Base-by-base conservation (phyloP, 2,329 filamentous ascomycete genomes). In the Zopfia rhizophila region DNA sequence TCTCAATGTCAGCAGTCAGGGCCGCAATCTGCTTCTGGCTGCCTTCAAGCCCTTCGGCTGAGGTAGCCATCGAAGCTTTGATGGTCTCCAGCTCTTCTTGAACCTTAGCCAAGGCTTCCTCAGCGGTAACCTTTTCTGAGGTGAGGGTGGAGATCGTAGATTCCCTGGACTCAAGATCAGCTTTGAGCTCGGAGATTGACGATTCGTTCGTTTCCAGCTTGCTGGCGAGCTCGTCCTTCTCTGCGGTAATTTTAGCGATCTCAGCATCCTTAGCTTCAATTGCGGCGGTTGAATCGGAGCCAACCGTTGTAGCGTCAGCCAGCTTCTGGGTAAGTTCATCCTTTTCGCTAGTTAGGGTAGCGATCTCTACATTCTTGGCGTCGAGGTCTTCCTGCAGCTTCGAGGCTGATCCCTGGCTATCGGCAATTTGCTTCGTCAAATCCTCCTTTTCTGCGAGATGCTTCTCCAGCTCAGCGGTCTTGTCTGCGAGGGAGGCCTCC, bases 281-380 rank as follows among this genome's bases (percentile, higher is more conserved):
- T 19, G 32, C 23, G 17, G 28, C 32, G 31, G 48, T 38, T 19
- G 36, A 7, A 23, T 13, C 19, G 13, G 39, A 13, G 30, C 3
- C 11, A 27, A 4, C 16, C 12, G 39, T 17, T 14, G n/a, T 10
- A 36, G 22, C 19, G 6, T 36, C 28, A 21, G 25, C 39, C 21
- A 43, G 21, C 18, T 24, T 19, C 29, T 43, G 23, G 7, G n/a
- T 16, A 11, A 43, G 29, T 16, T 44, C 29, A 38, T 53, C 28
- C 22, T 61, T 55, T 53, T 65, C 61, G 12, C 53, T 45, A 8
- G 56, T 56, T 24, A 66, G 55, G 12, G 58, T 52, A 27, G 60
- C 55, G 14, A 67, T 58, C 19, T 66, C 59, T 36, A 45, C 49
- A 17, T 65, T 58, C 53, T 70, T 71, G 14, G 61, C 55, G 25